Conservation (phyloP, 163 green algal species). For the Scenedesmus sp. region DNA sequence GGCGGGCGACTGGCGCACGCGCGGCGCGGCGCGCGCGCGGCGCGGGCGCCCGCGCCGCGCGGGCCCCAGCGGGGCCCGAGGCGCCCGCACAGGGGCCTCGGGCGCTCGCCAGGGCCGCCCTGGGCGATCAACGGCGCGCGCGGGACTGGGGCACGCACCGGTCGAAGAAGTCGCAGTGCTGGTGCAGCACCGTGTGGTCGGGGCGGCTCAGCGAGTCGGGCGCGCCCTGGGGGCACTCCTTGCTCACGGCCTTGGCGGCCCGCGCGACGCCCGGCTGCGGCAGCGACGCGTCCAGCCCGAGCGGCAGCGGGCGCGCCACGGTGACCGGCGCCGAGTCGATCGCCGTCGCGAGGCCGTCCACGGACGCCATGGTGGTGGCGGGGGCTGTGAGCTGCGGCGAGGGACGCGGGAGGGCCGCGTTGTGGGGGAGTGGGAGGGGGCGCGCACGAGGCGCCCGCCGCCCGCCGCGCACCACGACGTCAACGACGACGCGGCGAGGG, state of each 20-base stretch:
- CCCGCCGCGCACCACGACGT: too few relatives aligned
- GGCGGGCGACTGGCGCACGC: too few relatives aligned
- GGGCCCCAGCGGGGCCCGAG: neutral
- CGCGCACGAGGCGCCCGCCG: too few relatives aligned
- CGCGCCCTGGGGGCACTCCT: constrained; percentile 49
- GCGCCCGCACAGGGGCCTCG: too few relatives aligned
- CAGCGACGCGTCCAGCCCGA: constrained; percentile 23
- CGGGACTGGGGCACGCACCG: neutral
- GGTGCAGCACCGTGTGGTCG: constrained; percentile 57
- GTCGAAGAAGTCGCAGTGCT: constrained; percentile 41
- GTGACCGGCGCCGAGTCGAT: constrained; percentile 19
- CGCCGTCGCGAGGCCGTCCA: constrained; percentile 5
- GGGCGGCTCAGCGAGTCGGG: constrained; percentile 22
- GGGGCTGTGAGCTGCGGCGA: too few relatives aligned
- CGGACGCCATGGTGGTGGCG: too few relatives aligned
- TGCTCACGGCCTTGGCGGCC: constrained; percentile 53
- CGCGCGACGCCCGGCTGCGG: constrained; percentile 48
- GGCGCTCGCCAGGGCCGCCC: too few relatives aligned
- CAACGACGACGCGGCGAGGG: too few relatives aligned
- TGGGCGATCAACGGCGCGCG: neutral
- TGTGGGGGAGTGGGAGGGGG: too few relatives aligned
- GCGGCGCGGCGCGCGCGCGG: neutral
- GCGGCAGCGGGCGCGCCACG: neutral
- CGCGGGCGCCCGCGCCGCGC: neutral
- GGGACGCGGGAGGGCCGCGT: too few relatives aligned